phyloP scores from a whole-genome alignment of 805 yeast genomes.

The Yarrowia sp. region DNA sequence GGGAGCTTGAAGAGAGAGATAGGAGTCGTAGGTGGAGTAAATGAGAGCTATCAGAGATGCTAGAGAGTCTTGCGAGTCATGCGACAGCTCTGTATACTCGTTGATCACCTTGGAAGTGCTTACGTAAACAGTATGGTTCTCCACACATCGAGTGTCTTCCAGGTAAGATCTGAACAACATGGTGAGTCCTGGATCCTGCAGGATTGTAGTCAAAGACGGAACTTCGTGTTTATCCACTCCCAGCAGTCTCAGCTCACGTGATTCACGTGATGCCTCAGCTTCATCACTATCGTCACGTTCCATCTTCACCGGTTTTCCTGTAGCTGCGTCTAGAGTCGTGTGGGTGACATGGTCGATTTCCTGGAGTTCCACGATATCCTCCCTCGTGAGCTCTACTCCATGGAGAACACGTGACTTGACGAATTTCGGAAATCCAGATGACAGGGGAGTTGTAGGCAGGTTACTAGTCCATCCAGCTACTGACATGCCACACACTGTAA shows the following conservation, averaged over 20 bases:
- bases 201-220: constrained; percentile 43
- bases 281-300: not conserved
- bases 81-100: not conserved
- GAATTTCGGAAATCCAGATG: constrained; percentile 7
- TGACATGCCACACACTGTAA: constrained; percentile 25
- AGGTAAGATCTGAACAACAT: constrained; percentile 67
- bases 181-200: constrained; percentile 75
- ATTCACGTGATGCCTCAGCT: not conserved
- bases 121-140: constrained; percentile 71
- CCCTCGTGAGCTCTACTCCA: not conserved
- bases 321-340: constrained; percentile 6
- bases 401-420: constrained; percentile 21
- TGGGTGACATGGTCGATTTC: constrained; percentile 1
- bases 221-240: not conserved
- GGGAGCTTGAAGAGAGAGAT: constrained; percentile 54
- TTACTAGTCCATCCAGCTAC: constrained; percentile 37
- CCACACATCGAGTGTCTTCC: constrained; percentile 67
- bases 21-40: constrained; percentile 10
- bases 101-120: constrained; percentile 58
- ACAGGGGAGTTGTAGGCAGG: not conserved
- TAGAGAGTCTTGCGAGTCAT: not conserved
- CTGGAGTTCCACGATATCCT: constrained; percentile 8
- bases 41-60: not conserved
- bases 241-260: not conserved
- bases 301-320: not conserved